Evolutionary conservation across 148 eudicot species (phyloP).

Genomic region (Heliamphora exappendiculata): DNA sequence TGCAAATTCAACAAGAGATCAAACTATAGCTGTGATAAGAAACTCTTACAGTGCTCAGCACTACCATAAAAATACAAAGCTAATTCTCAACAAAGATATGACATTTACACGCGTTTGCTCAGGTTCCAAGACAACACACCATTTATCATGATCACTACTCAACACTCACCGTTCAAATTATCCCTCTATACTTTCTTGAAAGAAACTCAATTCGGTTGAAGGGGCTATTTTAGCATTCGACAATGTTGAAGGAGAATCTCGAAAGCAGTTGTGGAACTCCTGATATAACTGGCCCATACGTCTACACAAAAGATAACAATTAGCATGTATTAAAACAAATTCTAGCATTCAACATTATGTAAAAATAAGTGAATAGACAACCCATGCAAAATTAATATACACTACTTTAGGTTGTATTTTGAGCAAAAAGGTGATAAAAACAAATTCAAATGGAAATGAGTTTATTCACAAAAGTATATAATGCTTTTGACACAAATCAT

Average conservation of each 20-base stretch:
- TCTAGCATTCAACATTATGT: neutral
- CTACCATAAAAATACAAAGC: neutral
- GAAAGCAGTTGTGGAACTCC: conserved; percentile 69
- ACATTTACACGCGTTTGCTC: neutral
- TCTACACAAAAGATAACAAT: conserved; percentile 26
- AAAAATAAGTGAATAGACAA: neutral
- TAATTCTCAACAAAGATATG: neutral
- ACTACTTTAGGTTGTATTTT: neutral
- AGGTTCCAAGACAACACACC: neutral
- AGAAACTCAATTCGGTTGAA: neutral
- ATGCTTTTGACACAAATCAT: neutral
- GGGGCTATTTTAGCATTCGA: conserved; percentile 22
- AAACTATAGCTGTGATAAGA: neutral
- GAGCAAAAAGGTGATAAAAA: neutral
- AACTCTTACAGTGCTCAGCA: neutral
- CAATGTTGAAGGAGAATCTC: conserved; percentile 47
- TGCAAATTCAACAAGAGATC: neutral
- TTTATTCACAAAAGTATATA: neutral
- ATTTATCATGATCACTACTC: neutral
- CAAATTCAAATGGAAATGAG: neutral
- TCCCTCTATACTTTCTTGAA: neutral
- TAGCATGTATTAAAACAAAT: neutral
- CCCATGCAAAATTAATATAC: neutral
- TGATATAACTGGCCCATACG: conserved; percentile 61
- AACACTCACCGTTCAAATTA: neutral